Percentiles rank a stretch among this genome's conserved stretches.
Evolutionary conservation across 2,329 filamentous ascomycete genomes (phyloP).

Genomic region (Talaromyces sp.): DNA sequence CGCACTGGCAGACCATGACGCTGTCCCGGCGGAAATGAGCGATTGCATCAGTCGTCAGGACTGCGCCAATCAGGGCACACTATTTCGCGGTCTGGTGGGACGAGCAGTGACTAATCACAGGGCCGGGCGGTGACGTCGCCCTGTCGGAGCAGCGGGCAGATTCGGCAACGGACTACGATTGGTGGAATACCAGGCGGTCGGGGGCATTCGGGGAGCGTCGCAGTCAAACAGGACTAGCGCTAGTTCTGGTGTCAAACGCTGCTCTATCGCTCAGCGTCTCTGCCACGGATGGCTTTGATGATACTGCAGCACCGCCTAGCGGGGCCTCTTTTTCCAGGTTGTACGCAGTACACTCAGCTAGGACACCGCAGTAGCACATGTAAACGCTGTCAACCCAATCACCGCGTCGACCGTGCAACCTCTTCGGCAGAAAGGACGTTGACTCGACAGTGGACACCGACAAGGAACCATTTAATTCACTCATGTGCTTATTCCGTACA

Average conservation of each 20-base stretch:
- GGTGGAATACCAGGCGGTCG: neutral
- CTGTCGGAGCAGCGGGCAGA: constrained; percentile 5
- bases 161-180: neutral
- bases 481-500: neutral
- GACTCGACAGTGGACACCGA: neutral
- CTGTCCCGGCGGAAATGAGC: neutral
- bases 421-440: neutral
- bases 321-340: neutral
- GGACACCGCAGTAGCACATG: neutral
- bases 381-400: neutral
- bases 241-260: neutral
- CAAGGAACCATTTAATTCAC: neutral
- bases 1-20: constrained; percentile 14
- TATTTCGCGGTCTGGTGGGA: neutral
- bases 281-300: neutral
- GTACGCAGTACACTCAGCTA: neutral
- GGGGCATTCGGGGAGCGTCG: constrained; percentile 11
- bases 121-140: constrained; percentile 11
- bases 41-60: constrained; percentile 10
- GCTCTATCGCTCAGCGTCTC: constrained; percentile 5
- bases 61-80: neutral
- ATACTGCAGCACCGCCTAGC: constrained; percentile 15
- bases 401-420: neutral
- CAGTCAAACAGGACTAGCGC: constrained; percentile 7
- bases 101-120: neutral